Percentiles rank a stretch among this genome's conserved stretches.
Evolutionary conservation across 208 protist species (phyloP).

Genomic region (Crithidia brevicula): DNA sequence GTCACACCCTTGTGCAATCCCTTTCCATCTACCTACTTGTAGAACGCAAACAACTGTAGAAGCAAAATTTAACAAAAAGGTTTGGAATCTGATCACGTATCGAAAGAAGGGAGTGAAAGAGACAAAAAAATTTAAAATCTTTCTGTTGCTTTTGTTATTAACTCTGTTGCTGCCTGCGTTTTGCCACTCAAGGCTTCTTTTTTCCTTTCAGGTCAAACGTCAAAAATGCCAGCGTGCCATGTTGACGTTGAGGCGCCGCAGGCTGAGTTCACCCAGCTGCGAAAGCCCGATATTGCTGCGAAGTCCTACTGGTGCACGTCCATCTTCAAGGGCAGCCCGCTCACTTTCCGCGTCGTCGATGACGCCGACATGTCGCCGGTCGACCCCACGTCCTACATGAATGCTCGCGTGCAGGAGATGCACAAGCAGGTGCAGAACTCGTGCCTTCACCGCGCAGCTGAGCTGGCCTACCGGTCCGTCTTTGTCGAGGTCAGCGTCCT

Average conservation of each 20-base stretch:
- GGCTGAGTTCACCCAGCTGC: slow-evolving; percentile 30
- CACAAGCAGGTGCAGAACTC: slow-evolving; percentile 25
- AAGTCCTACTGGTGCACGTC: slow-evolving; percentile 43
- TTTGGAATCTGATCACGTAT: too few relatives aligned
- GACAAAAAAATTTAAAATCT: too few relatives aligned
- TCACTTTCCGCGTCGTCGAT: slow-evolving; percentile 52
- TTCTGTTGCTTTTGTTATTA: too few relatives aligned
- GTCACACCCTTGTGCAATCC: too few relatives aligned
- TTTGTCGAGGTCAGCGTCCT: slow-evolving; percentile 67
- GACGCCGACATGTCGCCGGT: slow-evolving; percentile 27
- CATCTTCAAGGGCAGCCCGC: slow-evolving; percentile 23
- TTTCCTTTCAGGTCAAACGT: neutral
- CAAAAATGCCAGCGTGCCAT: slow-evolving; percentile 3
- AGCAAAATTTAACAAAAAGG: too few relatives aligned
- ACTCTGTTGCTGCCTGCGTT: too few relatives aligned
- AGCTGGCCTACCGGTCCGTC: slow-evolving; percentile 52
- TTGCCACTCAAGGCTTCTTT: too few relatives aligned
- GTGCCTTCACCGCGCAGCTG: slow-evolving; percentile 24
- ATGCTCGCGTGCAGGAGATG: slow-evolving; percentile 14
- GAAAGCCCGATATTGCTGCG: slow-evolving; percentile 25
- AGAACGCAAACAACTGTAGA: too few relatives aligned
- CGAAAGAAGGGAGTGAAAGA: too few relatives aligned
- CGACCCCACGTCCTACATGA: slow-evolving; percentile 25
- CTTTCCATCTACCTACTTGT: too few relatives aligned
- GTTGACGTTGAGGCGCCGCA: slow-evolving; percentile 2